Conservation (phyloP, 176 grass and related monocot genomes). For the Thinopyrum elongatum region DNA sequence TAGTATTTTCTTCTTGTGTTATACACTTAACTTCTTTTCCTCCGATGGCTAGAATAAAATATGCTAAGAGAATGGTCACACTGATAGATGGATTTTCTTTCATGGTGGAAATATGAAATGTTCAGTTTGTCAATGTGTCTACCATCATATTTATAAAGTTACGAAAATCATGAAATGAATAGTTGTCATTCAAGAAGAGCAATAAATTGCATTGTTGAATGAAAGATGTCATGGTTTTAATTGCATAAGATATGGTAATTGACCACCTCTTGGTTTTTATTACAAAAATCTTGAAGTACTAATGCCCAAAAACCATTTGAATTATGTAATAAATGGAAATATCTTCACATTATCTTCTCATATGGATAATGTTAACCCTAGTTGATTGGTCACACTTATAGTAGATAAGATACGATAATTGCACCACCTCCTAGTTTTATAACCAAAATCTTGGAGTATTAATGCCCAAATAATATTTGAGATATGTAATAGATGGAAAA, state of each 20-base stretch:
- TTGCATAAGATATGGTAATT: background rate
- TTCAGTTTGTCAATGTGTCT: background rate
- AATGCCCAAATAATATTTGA: no score
- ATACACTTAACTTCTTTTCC: background rate
- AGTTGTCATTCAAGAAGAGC: background rate
- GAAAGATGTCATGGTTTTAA: background rate
- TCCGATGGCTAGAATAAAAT: background rate
- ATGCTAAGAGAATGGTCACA: background rate
- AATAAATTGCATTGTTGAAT: background rate
- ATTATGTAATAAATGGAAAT: background rate
- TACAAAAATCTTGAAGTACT: background rate
- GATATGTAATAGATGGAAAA: no score
- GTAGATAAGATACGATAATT: no score
- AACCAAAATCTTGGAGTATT: no score
- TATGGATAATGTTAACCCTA: background rate
- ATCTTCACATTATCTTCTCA: background rate
- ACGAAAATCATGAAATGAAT: background rate
- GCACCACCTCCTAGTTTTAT: no score
- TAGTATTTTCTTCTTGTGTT: background rate
- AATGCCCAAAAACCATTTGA: background rate
- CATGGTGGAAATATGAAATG: background rate
- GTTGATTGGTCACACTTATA: no score
- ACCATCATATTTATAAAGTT: background rate
- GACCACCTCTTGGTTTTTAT: background rate
- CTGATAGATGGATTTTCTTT: background rate